A percentile compares a stretch with the other conserved stretches of the same genome.
These are phyloP conservation scores for Arabidopsis arenosa DNA, from an alignment of 345 rosid genomes.

Conservation along the genomic window DNA sequence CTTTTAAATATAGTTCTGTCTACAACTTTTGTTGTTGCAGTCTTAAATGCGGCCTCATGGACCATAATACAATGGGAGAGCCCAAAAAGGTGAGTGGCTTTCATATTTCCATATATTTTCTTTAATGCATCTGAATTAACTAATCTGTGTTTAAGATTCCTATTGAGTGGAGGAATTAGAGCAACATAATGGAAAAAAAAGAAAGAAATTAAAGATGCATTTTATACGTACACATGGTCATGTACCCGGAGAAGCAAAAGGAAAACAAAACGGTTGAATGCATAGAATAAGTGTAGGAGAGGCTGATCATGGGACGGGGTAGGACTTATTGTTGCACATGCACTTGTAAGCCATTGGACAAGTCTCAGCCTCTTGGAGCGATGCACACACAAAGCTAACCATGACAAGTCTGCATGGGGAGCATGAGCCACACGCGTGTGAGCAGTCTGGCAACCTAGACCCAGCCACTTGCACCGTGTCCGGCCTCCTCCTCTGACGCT, in stretches of 20 bases:
- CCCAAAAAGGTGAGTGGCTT: constrained; percentile 26
- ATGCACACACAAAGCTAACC: constrained; percentile 90
- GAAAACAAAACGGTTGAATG: constrained; percentile 35
- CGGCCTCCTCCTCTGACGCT: constrained; percentile 51
- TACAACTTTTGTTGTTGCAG: constrained; percentile 30
- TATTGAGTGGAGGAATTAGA: constrained; percentile 1
- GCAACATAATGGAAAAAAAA: not conserved
- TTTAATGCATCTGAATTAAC: not conserved
- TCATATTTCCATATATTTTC: not conserved
- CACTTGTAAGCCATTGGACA: constrained; percentile 98
- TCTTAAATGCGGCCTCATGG: constrained; percentile 35
- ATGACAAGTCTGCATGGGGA: constrained; percentile 86
- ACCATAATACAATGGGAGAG: constrained; percentile 12
- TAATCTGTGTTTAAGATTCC: constrained; percentile 22
- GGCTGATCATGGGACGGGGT: constrained; percentile 71
- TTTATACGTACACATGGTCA: constrained; percentile 25
- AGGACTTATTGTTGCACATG: constrained; percentile 86
- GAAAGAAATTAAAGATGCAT: constrained; percentile 8
- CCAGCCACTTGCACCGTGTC: constrained; percentile 81
- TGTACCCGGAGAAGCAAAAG: constrained; percentile 22
- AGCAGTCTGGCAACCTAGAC: constrained; percentile 85
- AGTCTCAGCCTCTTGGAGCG: constrained; percentile 89
- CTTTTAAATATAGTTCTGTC: constrained; percentile 9
- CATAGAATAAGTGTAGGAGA: constrained; percentile 6
- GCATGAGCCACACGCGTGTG: constrained; percentile 95